Base-by-base conservation (phyloP, 2,329 filamentous ascomycete genomes). In the Venturia oleaginea region DNA sequence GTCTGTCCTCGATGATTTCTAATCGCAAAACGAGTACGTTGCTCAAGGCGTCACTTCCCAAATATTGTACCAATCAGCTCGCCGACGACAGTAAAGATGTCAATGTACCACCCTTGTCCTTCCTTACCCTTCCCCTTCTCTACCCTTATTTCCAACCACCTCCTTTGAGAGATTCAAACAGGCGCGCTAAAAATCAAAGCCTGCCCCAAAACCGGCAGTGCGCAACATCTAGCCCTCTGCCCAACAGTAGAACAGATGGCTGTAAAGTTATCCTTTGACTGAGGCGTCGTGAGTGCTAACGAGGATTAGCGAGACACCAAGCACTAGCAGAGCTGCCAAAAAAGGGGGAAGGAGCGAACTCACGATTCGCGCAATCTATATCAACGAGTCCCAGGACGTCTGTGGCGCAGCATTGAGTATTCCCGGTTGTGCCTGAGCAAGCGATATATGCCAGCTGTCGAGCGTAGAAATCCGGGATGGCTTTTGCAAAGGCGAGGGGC, bases 351-450 rank as follows among this genome's bases (percentile, higher is more conserved):
- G 37, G 3, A 24, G 61, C 65, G 63, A 24, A 76, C 82, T 69
- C 76, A 84, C 83, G 83, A 65, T 75, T 71, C 22, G 70, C 74
- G 72, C 85, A 88, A 76, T 87, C 76, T 30, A 86, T 76, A 71
- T 84, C 76, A 3, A 80, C 83, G 65, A 86, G 67, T 66, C 82
- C 80, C 46, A 87, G 80, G 40, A 87, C 79, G 68, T 87, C 82
- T 30, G 84, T 85, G 17, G 84, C 81, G 71, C 85, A 88, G 78
- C 85, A 88, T 68, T 82, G 79, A 3, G 81, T 70, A 38, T 69
- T 76, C 68, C 70, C 69, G 59, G 40, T 64, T 60, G 71, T 70
- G 8, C 72, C 71, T 48, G 68, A 66, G 73, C 76, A 77, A 69
- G 76, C 68, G n/a, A 62, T 34, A n/a, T 63, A 63, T 17, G 32